Conservation (phyloP, 306 rosid species). For the Gillenia trifoliata region DNA sequence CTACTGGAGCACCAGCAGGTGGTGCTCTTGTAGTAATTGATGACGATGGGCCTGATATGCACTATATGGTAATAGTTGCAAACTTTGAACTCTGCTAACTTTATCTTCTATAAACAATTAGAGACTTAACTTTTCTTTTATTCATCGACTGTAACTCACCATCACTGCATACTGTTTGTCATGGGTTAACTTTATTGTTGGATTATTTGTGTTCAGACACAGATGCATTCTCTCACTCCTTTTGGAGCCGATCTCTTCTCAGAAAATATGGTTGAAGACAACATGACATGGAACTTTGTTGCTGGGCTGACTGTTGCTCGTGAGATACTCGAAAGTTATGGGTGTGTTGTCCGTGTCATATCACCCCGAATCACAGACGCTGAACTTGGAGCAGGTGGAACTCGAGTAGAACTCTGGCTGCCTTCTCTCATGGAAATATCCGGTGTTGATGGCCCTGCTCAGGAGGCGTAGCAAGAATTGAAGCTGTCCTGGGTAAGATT, state of each 20-base stretch:
- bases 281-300: slow-evolving; percentile 93
- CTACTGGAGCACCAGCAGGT: slow-evolving; percentile 84
- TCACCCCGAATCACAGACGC: slow-evolving; percentile 79
- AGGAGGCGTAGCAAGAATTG: slow-evolving; percentile 33
- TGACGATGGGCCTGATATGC: slow-evolving; percentile 98
- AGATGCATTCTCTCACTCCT: slow-evolving; percentile 81
- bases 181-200: slow-evolving; percentile 6
- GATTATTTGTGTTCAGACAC: slow-evolving; percentile 62
- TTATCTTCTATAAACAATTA: background rate
- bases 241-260: slow-evolving; percentile 73
- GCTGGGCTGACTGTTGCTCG: slow-evolving; percentile 94
- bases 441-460: slow-evolving; percentile 38
- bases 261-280: slow-evolving; percentile 75
- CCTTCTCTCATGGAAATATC: slow-evolving; percentile 44
- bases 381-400: slow-evolving; percentile 90
- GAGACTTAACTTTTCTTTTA: background rate
- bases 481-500: background rate
- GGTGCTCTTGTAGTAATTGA: slow-evolving; percentile 81
- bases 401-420: slow-evolving; percentile 92
- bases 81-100: slow-evolving; percentile 13
- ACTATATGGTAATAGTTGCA: slow-evolving; percentile 67
- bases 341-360: slow-evolving; percentile 80
- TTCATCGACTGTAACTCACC: background rate
- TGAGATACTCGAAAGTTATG: slow-evolving; percentile 87
- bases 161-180: background rate